Evolutionary conservation across 2,329 filamentous ascomycete genomes (phyloP).

Genomic region (Pezicula radicicola): DNA sequence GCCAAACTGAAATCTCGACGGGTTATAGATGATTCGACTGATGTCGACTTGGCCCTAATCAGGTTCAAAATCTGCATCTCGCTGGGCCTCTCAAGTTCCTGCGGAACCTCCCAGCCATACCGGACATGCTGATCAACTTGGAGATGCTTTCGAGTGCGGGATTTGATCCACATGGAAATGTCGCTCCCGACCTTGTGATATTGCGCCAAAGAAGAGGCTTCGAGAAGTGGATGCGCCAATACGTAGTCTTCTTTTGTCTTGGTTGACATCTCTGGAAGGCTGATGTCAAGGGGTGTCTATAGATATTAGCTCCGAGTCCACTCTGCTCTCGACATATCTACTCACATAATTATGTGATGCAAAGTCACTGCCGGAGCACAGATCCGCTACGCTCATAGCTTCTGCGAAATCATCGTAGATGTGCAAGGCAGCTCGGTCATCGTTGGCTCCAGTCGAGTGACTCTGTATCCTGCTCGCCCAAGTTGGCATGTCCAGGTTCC

Average conservation of each 20-base stretch:
- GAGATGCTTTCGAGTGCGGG: constrained; percentile 21
- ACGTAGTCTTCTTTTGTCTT: constrained; percentile 53
- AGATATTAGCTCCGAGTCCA: constrained; percentile 5
- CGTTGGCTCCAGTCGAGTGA: constrained; percentile 8
- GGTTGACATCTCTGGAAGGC: constrained; percentile 28
- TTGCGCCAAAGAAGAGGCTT: constrained; percentile 37
- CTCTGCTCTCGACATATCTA: not conserved
- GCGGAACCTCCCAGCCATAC: constrained; percentile 16
- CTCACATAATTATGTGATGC: constrained; percentile 21
- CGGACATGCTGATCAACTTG: constrained; percentile 21
- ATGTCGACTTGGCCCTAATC: constrained; percentile 13
- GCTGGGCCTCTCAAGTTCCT: constrained; percentile 15
- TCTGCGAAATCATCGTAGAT: constrained; percentile 54
- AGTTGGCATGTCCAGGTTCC: constrained; percentile 33
- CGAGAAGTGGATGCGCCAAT: constrained; percentile 49
- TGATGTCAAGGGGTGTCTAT: constrained; percentile 22
- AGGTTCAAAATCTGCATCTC: constrained; percentile 20
- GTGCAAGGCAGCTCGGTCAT: constrained; percentile 38
- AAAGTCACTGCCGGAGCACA: constrained; percentile 36
- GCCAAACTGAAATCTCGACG: constrained; percentile 54
- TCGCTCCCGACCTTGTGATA: constrained; percentile 15
- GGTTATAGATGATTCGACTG: constrained; percentile 28
- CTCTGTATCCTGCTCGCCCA: constrained; percentile 33
- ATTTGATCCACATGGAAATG: constrained; percentile 26
- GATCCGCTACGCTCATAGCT: constrained; percentile 63